Evolutionary conservation across 768 basidiomycete species (phyloP), one percentile per base, ranked within the genome.

Genomic region (Tephrocybe sp.): DNA sequence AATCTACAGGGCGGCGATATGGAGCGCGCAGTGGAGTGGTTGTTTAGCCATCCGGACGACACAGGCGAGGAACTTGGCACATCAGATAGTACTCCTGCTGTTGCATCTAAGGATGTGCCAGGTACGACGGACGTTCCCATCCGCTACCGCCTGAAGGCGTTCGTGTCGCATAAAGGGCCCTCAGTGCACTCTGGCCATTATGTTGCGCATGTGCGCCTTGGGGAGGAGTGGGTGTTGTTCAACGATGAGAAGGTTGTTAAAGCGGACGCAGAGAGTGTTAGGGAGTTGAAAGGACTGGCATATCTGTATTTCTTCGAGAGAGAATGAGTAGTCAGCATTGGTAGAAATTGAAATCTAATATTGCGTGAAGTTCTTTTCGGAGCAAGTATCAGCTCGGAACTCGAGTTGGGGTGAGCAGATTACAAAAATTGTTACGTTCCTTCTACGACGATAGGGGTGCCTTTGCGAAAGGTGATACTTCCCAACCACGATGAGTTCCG

Each of bases 241-340:
- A 97, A 98, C 60, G 96, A 98, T 63, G 93, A 95, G 71, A 96
- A 94, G 72, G 94, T 95, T 3, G 94, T 97, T 9, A 84, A 80
- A 66, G 94, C 94, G 3, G 92, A 96, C 62, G 75, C 66, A 52
- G 82, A 87, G 66, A 92, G 90, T 62, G 89, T 95, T 23, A 76
- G 68, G n/a, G 82, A 83, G 49, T 70, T 98, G 73, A 88, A 89
- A 71, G 77, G 78, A 66, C 64, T 93, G 64, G 96, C 94, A 35
- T 98, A 99, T 75, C 69, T 99, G 75, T 99, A 96, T 68, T 72
- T 98, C 17, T 98, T 93, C 63, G 91, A 94, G 74, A 79, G 76
- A 68, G 67, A 74, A 38, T 78, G 58, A 49, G 23, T n/a, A 3
- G 1, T 30, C 1, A 13, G 14, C 7, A 7, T 26, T 26, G 7